Evolutionary conservation across 495 filamentous ascomycete genomes (phyloP).

Genomic region (Tetracladium setigerum): DNA sequence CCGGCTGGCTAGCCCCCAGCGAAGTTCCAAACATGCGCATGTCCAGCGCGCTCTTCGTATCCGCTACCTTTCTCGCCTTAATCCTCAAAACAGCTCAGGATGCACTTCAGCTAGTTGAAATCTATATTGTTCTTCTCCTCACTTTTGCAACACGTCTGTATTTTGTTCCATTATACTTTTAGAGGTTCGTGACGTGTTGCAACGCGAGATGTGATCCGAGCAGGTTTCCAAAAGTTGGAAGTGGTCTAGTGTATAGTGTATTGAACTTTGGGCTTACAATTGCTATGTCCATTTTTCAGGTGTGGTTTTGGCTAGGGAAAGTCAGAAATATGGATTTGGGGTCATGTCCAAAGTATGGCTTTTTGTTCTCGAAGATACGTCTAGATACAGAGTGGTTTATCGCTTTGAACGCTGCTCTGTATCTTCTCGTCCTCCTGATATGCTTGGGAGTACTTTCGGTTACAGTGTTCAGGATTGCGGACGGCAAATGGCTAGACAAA

Average conservation of each 20-base stretch:
- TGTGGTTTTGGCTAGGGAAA: slow-evolving; percentile 32
- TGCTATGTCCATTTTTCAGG: slow-evolving; percentile 23
- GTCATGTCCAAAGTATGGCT: slow-evolving; percentile 4
- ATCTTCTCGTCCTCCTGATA: background rate
- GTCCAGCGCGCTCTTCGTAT: slow-evolving; percentile 2
- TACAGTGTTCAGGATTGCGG: background rate
- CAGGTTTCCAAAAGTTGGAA: slow-evolving; percentile 2
- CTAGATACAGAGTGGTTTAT: slow-evolving; percentile 1
- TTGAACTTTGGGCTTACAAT: slow-evolving; percentile 21
- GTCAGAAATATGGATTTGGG: background rate
- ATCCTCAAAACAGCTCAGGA: slow-evolving; percentile 2
- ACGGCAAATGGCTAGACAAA: background rate
- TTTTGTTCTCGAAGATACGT: slow-evolving; percentile 2
- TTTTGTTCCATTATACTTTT: slow-evolving; percentile 28
- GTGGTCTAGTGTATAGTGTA: background rate
- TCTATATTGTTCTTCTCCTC: slow-evolving; percentile 32
- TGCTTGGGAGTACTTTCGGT: background rate
- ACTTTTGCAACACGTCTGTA: slow-evolving; percentile 29
- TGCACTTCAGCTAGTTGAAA: slow-evolving; percentile 5
- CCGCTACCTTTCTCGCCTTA: slow-evolving; percentile 6
- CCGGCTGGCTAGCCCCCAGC: background rate
- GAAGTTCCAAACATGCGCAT: slow-evolving; percentile 2
- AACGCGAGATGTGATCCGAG: slow-evolving; percentile 22
- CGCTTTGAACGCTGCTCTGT: background rate
- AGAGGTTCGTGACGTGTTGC: slow-evolving; percentile 24